Evolutionary conservation across 257 asterid species (phyloP), one percentile per base, ranked within the genome.

Genomic region (Knoxia roxburghii): DNA sequence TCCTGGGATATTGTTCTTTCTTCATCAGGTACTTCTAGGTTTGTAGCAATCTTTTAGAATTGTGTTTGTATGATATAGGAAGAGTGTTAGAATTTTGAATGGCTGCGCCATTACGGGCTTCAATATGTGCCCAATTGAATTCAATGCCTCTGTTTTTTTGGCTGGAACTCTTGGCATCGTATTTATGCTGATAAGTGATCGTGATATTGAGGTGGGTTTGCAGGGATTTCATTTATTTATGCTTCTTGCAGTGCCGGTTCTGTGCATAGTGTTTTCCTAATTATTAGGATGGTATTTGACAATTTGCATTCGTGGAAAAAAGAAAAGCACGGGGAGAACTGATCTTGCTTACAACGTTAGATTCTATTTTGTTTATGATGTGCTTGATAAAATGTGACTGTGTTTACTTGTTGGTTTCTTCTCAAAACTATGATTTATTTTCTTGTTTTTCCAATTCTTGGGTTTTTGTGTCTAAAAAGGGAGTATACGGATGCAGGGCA

Each of bases 21-120:
- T 84, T 75, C 68, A 64, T 15, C 86, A 77, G 95, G 98, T 89
- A 73, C 1, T 7, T 61, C 24, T 60, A 32, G 29, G 63, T 14
- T 70, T 76, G 40, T 7, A 5, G 1, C 59, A 30, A 55, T 5
- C 18, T 56, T 56, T 41, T n/a, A n/a, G n/a, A 29, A 12, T 56
- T 13, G 15, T 56, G 6, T 7, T 20, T 35, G 46, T 32, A 14
- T 61, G 54, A n/a, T 24, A 65, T 69, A 58, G 58, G 21, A 62
- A 62, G 55, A 58, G 41, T 39, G 8, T 5, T n/a, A n/a, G n/a
- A n/a, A n/a, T n/a, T n/a, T n/a, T n/a, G n/a, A n/a, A n/a, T n/a
- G n/a, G n/a, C n/a, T n/a, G n/a, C n/a, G n/a, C n/a, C n/a, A n/a
- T n/a, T n/a, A n/a, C n/a, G n/a, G n/a, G n/a, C n/a, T n/a, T n/a